Evolutionary conservation across 768 basidiomycete genomes (phyloP).

Genomic region (Macrocybe gigantea): DNA sequence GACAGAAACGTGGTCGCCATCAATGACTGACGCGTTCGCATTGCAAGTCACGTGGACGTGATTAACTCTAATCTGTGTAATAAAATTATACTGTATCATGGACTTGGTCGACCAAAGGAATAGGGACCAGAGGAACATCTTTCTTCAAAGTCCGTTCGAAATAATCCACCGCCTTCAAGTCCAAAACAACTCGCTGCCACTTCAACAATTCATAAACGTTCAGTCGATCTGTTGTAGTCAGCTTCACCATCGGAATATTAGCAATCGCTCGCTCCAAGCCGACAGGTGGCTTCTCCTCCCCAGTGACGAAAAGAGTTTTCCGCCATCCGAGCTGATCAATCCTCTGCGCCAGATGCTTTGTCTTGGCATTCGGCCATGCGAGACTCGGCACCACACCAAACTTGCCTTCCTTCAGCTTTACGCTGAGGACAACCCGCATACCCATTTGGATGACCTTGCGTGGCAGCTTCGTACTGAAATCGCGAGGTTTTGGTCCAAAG

Average conservation of each 20-base stretch:
- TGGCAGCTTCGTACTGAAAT: constrained; percentile 90
- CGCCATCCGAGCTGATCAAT: constrained; percentile 61
- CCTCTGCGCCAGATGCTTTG: constrained; percentile 55
- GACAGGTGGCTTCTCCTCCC: constrained; percentile 45
- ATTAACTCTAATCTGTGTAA: not conserved
- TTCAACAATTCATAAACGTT: constrained; percentile 80
- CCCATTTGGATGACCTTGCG: constrained; percentile 92
- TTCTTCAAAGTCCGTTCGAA: constrained; percentile 63
- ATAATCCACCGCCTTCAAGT: constrained; percentile 75
- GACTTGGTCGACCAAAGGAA: constrained; percentile 1
- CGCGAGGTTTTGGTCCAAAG: constrained; percentile 86
- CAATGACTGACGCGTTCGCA: constrained; percentile 12
- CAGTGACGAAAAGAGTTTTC: constrained; percentile 75
- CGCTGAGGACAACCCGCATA: constrained; percentile 83
- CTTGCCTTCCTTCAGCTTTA: constrained; percentile 68
- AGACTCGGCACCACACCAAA: constrained; percentile 73
- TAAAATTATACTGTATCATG: not conserved
- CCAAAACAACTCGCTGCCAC: constrained; percentile 79
- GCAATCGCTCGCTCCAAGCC: constrained; percentile 56
- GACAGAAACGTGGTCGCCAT: constrained; percentile 1
- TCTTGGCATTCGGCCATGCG: constrained; percentile 70
- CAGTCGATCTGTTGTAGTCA: constrained; percentile 58
- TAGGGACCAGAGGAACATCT: constrained; percentile 20
- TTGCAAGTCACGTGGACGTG: not conserved
- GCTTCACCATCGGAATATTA: constrained; percentile 68